Percentiles rank a stretch among this genome's conserved stretches.
Evolutionary conservation across 352 stramenopile genomes (phyloP).

Genomic region (Hyaloperonospora arabidopsidis): DNA sequence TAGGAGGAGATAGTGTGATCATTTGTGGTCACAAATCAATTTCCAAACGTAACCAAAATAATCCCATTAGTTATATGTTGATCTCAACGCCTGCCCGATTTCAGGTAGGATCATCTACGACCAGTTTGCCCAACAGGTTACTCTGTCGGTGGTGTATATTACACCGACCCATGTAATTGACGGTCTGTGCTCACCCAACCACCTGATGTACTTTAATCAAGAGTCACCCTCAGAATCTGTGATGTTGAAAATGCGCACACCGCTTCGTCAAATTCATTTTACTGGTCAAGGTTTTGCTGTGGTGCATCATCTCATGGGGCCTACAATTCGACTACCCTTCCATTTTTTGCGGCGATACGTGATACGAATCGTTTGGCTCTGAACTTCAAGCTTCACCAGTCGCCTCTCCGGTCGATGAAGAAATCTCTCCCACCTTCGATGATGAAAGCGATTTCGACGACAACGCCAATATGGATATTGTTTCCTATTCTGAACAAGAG

Average conservation of each 20-base stretch:
- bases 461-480: background rate
- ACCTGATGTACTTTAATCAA: too few relatives aligned
- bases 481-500: background rate
- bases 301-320: background rate
- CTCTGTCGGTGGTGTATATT: background rate
- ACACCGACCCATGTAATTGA: too few relatives aligned
- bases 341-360: background rate
- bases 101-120: conserved; percentile 11
- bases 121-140: background rate
- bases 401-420: background rate
- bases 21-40: conserved; percentile 7
- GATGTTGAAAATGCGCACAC: background rate
- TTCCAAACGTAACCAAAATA: conserved; percentile 8
- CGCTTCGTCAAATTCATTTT: background rate
- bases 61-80: conserved; percentile 17
- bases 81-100: conserved; percentile 11
- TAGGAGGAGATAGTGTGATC: conserved; percentile 1
- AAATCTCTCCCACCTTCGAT: background rate
- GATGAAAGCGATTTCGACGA: background rate
- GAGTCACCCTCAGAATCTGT: too few relatives aligned
- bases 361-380: background rate
- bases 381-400: background rate
- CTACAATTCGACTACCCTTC: background rate
- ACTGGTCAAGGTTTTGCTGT: conserved; percentile 1
- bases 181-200: too few relatives aligned